Conservation (phyloP, 1,139 yeast genomes). For the Candida pseudoviswanathii region DNA sequence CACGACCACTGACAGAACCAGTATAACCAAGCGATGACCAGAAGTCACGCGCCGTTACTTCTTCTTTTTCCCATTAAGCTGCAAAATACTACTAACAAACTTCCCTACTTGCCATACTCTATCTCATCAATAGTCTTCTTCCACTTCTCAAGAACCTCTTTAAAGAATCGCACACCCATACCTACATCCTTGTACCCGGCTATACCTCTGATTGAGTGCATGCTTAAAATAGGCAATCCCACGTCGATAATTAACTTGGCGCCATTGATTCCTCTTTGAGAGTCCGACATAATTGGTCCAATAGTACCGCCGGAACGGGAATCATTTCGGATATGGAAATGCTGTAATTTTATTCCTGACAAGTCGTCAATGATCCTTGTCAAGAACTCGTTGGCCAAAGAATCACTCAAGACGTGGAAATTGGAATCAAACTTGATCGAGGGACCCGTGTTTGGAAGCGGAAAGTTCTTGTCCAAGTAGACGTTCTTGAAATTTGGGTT, state of each 20-base stretch:
- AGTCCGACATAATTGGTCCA: conserved; percentile 67
- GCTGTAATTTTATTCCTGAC: conserved; percentile 66
- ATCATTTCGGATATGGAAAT: conserved; percentile 71
- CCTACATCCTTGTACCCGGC: conserved; percentile 73
- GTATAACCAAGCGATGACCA: not conserved
- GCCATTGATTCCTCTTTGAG: conserved; percentile 49
- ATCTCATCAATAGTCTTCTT: conserved; percentile 24
- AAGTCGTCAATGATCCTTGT: conserved; percentile 61
- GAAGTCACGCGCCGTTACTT: not conserved
- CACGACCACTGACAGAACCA: conserved; percentile 1
- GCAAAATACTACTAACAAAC: not conserved
- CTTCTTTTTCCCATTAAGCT: not conserved
- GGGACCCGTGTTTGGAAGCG: conserved; percentile 76
- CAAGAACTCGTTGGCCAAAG: conserved; percentile 64
- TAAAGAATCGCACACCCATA: conserved; percentile 65
- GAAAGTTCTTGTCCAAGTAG: conserved; percentile 73
- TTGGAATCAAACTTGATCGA: conserved; percentile 74
- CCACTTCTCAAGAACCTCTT: conserved; percentile 65
- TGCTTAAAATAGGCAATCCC: conserved; percentile 76
- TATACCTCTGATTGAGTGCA: conserved; percentile 82
- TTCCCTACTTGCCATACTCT: conserved; percentile 4
- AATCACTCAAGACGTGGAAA: conserved; percentile 81
- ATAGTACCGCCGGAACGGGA: conserved; percentile 79
- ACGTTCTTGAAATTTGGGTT: conserved; percentile 64
- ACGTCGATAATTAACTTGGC: conserved; percentile 71